phyloP scores from a whole-genome alignment of 2,329 filamentous ascomycete species.

The Stemphylium beticola region DNA sequence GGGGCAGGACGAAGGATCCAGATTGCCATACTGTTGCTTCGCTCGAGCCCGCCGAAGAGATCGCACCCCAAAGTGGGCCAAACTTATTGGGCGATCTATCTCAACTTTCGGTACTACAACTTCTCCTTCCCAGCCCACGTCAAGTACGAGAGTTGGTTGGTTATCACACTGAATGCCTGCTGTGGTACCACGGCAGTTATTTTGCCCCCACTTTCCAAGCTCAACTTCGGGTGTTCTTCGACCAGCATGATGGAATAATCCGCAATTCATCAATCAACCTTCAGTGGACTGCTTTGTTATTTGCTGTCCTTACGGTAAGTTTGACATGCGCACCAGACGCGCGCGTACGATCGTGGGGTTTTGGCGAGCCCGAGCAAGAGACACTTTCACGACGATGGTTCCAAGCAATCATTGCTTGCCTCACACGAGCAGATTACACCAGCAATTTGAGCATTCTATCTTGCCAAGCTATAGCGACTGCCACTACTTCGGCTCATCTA shows the following conservation, averaged over 20 bases:
- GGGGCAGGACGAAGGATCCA: conserved; percentile 54
- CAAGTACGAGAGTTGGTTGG: conserved; percentile 32
- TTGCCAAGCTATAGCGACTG: conserved; percentile 52
- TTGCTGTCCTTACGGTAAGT: neutral
- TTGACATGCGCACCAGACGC: conserved; percentile 14
- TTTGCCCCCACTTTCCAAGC: conserved; percentile 43
- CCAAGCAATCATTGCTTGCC: conserved; percentile 50
- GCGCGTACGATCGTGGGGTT: conserved; percentile 50
- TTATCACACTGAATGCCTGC: conserved; percentile 43
- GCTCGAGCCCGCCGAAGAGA: conserved; percentile 11
- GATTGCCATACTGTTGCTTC: conserved; percentile 14
- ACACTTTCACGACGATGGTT: conserved; percentile 53
- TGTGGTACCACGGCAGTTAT: conserved; percentile 49
- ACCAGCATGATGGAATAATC: conserved; percentile 41
- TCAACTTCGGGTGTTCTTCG: conserved; percentile 47
- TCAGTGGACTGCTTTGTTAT: neutral
- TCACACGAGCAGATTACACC: conserved; percentile 53
- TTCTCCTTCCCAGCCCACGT: conserved; percentile 30
- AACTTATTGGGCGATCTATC: neutral
- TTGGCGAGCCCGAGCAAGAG: conserved; percentile 46
- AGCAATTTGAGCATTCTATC: conserved; percentile 42
- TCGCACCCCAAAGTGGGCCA: conserved; percentile 29
- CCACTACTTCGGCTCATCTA: conserved; percentile 55
- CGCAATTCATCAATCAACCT: conserved; percentile 12
- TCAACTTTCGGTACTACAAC: neutral